Percentiles rank a stretch among this genome's conserved stretches.
Conservation (phyloP, 2,329 filamentous ascomycete genomes). For the Didymella sp. region DNA sequence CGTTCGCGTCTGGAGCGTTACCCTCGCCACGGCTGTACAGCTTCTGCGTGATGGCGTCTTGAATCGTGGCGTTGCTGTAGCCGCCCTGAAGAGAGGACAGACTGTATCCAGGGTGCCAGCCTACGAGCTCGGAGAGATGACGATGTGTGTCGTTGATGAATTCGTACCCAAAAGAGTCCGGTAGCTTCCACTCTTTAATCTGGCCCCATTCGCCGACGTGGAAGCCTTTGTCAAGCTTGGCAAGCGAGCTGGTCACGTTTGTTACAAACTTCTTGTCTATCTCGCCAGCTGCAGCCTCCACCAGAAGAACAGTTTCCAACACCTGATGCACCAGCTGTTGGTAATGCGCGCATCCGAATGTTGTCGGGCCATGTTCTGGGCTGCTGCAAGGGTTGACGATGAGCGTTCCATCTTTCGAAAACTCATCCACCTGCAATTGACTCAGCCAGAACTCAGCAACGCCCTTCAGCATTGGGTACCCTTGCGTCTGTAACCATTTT, state of each 20-base stretch:
- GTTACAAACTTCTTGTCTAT: constrained; percentile 45
- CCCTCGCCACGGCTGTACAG: constrained; percentile 58
- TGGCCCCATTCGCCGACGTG: constrained; percentile 55
- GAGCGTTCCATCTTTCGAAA: constrained; percentile 59
- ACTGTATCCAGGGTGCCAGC: constrained; percentile 63
- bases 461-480: constrained; percentile 63
- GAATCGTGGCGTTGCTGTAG: constrained; percentile 55
- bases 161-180: constrained; percentile 50
- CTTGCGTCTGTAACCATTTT: constrained; percentile 54
- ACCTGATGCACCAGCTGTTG: constrained; percentile 59
- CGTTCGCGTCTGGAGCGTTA: constrained; percentile 57
- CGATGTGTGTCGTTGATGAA: constrained; percentile 57
- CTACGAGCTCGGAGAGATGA: constrained; percentile 63
- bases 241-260: constrained; percentile 53
- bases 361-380: constrained; percentile 61
- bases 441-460: constrained; percentile 64
- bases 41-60: constrained; percentile 55
- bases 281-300: constrained; percentile 13
- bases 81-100: constrained; percentile 53
- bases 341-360: constrained; percentile 62
- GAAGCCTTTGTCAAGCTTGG: constrained; percentile 60
- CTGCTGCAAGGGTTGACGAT: constrained; percentile 66
- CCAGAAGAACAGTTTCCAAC: constrained; percentile 41
- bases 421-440: constrained; percentile 60
- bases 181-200: constrained; percentile 61